Conservation (phyloP, 129 eudicot genomes). For the Artemisia annua region DNA sequence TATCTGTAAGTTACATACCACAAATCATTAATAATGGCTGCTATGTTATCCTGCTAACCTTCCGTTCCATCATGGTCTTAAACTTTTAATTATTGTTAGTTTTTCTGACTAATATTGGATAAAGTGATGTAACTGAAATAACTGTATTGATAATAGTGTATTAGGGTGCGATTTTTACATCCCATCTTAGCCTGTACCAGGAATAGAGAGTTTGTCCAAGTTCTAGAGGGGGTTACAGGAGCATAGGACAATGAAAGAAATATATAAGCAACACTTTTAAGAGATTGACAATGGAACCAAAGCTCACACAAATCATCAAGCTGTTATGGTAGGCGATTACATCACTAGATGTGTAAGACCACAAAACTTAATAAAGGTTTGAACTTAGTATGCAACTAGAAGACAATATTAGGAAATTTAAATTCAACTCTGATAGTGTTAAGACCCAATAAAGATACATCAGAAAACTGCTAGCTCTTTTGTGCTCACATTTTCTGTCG, state of each 20-base stretch:
- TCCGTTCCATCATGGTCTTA: constrained; percentile 9
- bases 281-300: background rate
- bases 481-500: constrained; percentile 11
- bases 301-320: constrained; percentile 1
- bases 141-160: background rate
- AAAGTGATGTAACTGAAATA: background rate
- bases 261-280: background rate
- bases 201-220: background rate
- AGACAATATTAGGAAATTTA: background rate
- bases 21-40: background rate
- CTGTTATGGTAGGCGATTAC: background rate
- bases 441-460: too few species aligned
- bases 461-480: background rate
- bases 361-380: background rate
- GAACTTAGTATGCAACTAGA: background rate
- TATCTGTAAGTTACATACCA: background rate
- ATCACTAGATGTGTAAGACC: constrained; percentile 1
- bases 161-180: background rate
- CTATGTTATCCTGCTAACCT: background rate
- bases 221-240: background rate
- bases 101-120: background rate
- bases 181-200: background rate
- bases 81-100: background rate
- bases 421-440: too few species aligned
- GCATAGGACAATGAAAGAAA: background rate